phyloP scores from a whole-genome alignment of 2,329 filamentous ascomycete genomes.

The Lecanoromycetidae sp. region DNA sequence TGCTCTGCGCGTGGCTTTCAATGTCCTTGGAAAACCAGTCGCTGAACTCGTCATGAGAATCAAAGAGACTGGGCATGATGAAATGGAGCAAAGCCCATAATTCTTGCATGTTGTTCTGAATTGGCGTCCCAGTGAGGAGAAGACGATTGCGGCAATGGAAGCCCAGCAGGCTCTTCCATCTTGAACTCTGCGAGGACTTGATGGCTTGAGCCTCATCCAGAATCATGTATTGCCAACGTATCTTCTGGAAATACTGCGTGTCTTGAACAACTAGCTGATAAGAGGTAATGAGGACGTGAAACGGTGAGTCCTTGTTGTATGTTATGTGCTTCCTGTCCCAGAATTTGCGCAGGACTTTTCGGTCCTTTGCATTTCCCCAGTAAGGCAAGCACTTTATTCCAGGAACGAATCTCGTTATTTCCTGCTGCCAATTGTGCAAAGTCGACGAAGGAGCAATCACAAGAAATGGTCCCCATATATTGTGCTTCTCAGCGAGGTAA shows the following conservation, averaged over 20 bases:
- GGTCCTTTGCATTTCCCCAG: constrained; percentile 88
- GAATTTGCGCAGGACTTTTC: constrained; percentile 94
- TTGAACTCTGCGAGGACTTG: constrained; percentile 91
- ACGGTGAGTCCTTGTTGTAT: constrained; percentile 83
- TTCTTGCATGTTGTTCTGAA: constrained; percentile 99
- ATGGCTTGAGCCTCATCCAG: constrained; percentile 97
- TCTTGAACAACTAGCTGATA: constrained; percentile 96
- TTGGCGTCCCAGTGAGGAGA: constrained; percentile 87
- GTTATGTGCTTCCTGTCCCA: constrained; percentile 98
- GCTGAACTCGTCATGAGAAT: constrained; percentile 41
- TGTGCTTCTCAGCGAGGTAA: constrained; percentile 91
- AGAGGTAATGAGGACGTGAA: constrained; percentile 92
- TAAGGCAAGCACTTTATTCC: constrained; percentile 92
- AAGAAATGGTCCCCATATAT: constrained; percentile 95
- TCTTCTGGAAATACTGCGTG: constrained; percentile 95
- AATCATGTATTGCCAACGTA: constrained; percentile 99
- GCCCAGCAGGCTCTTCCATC: constrained; percentile 88
- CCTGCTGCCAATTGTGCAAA: constrained; percentile 98
- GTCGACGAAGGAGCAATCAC: constrained; percentile 95
- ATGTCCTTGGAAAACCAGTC: constrained; percentile 52
- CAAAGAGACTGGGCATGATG: constrained; percentile 99
- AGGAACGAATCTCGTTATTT: constrained; percentile 90
- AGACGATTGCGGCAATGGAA: constrained; percentile 95
- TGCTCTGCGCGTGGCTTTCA: constrained; percentile 94
- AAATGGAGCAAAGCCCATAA: constrained; percentile 96